Percentiles rank a stretch among this genome's conserved stretches.
These are phyloP conservation scores for Aspergillus taichungensis DNA, from an alignment of 495 filamentous ascomycete species.

Conservation along the genomic window DNA sequence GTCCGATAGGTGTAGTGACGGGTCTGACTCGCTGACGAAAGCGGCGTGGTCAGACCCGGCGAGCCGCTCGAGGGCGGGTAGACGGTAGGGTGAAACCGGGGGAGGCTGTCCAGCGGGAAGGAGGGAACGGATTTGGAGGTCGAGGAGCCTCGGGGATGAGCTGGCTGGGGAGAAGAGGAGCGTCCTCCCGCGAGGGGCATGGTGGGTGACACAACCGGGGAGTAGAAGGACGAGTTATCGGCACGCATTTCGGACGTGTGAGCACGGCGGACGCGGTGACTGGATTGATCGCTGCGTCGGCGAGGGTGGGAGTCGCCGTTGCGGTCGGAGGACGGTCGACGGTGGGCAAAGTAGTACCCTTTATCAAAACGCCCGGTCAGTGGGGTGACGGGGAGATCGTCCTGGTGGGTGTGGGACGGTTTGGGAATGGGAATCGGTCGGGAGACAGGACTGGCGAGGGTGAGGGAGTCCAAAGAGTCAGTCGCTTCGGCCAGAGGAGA, in stretches of 20 bases:
- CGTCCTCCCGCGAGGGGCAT: conserved; percentile 31
- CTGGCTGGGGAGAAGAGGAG: conserved; percentile 27
- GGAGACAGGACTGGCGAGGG: conserved; percentile 23
- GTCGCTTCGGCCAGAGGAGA: conserved; percentile 11
- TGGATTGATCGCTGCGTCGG: conserved; percentile 3
- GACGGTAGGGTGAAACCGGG: conserved; percentile 42
- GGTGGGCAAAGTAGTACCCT: conserved; percentile 29
- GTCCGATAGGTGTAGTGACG: conserved; percentile 27
- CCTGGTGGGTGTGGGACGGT: conserved; percentile 19
- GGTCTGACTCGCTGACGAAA: conserved; percentile 24
- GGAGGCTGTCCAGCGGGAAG: conserved; percentile 36
- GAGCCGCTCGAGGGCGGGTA: conserved; percentile 26
- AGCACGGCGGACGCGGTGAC: conserved; percentile 14
- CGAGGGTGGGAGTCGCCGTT: conserved; percentile 10
- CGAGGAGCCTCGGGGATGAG: conserved; percentile 18
- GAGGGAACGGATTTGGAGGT: conserved; percentile 23
- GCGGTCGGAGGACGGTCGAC: conserved; percentile 18
- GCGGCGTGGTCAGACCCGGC: conserved; percentile 14
- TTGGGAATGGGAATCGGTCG: conserved; percentile 35
- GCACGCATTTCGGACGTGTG: conserved; percentile 29
- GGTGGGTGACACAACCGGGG: conserved; percentile 25
- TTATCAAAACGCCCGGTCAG: conserved; percentile 37
- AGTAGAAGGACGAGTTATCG: conserved; percentile 28
- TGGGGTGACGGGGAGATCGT: conserved; percentile 36
- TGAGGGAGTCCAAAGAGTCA: conserved; percentile 20